Base-by-base conservation (phyloP, 345 rosid species). In the Gossypium thurberi region DNA sequence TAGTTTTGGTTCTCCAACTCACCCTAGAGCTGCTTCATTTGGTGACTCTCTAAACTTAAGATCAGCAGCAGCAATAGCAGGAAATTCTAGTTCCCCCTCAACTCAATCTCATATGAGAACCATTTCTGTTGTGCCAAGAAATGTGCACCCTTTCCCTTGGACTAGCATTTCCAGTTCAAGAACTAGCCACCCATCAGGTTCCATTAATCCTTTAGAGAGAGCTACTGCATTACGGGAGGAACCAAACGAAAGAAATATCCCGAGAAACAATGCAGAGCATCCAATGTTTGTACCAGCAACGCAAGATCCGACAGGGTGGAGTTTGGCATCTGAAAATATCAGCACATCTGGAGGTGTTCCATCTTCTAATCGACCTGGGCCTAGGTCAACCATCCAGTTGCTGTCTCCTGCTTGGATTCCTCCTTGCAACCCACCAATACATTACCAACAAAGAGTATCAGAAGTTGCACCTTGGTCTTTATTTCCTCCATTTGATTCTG, bases 381-480 rank as follows among this genome's bases (percentile, higher is more conserved):
- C 86, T 17, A 80, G 88, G 84, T 85, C 91, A 71, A 83, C 77
- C 74, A 63, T 78, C 42, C 89, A 77, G 81, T 74, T 77, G 65
- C 84, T 84, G 15, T 28, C 63, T 74, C 83, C 94, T 56, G 25
- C 89, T n/a, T 87, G 90, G 92, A 62, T 83, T 71, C 75, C 87
- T 72, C 85, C 82, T 71, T 84, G 43, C 60, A 83, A 69, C 66
- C 74, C 84, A 2, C 47, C 85, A 52, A 10, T 78, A 18, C 81
- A 79, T 66, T 81, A 81, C 85, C 83, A 80, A 59, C 87, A 82
- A 70, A 80, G 89, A 80, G 71, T 76, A 67, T 57, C 88, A 7
- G 97, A 94, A 74, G 72, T 84, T 74, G 76, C 88, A 73, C 87
- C 91, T 58, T 87, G 96, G 94, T 85, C 94, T 74, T 78, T 91